A percentile compares a stretch with the other conserved stretches of the same genome.
Evolutionary conservation across 23 red algal species (phyloP).

Genomic region (Gracilaria domingensis): DNA sequence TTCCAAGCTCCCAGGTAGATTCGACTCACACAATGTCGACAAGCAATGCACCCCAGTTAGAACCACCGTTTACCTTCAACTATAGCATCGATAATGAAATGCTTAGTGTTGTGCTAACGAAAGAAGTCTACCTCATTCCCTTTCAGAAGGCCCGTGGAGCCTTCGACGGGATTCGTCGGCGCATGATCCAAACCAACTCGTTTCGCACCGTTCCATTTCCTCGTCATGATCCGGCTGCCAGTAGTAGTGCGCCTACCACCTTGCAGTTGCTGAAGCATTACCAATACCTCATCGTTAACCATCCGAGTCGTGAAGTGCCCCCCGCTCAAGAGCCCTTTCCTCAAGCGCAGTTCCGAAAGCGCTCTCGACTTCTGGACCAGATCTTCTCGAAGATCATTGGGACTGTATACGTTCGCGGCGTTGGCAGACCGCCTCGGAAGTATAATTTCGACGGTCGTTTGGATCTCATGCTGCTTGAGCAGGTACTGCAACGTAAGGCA

Average conservation of each 20-base stretch:
- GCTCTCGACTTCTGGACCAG: conserved; percentile 10
- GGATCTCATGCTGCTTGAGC: conserved; percentile 15
- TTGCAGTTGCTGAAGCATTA: neutral
- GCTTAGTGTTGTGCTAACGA: neutral
- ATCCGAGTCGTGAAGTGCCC: conserved; percentile 5
- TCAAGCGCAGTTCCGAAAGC: neutral
- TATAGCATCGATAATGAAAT: neutral
- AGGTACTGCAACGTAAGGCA: neutral
- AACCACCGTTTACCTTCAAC: neutral
- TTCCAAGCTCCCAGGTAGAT: no score
- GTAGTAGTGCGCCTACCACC: neutral
- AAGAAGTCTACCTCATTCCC: conserved; percentile 8
- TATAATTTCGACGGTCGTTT: neutral
- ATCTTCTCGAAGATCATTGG: neutral
- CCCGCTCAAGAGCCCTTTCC: neutral
- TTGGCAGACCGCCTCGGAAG: conserved; percentile 6
- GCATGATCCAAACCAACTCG: neutral
- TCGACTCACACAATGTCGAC: no score
- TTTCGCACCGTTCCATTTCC: neutral
- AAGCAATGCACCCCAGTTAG: no score
- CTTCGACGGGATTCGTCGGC: neutral
- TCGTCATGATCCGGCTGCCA: neutral
- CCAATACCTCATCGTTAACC: neutral
- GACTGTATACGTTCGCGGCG: neutral
- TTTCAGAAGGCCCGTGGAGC: neutral